These are phyloP conservation scores for Coemansia furcata DNA, from an alignment of 192 early-diverging fungal species.

Conservation along the genomic window DNA sequence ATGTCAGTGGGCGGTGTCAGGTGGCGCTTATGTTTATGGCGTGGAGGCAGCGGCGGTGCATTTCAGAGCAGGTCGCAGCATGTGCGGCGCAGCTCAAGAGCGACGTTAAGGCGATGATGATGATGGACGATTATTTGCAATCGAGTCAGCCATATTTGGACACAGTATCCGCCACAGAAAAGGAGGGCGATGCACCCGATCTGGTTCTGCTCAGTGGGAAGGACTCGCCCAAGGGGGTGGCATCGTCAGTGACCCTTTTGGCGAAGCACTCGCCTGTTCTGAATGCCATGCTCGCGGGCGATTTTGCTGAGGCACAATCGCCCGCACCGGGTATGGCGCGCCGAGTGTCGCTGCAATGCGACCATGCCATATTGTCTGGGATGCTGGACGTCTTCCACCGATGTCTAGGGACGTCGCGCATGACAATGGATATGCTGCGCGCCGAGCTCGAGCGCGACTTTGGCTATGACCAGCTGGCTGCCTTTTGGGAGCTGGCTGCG, in stretches of 20 bases:
- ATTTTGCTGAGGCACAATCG: constrained; percentile 25
- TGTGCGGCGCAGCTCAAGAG: constrained; percentile 7
- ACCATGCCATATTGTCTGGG: constrained; percentile 11
- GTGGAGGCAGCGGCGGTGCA: constrained; percentile 17
- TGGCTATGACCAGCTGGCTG: neutral
- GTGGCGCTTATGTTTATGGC: constrained; percentile 26
- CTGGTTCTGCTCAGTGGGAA: constrained; percentile 6
- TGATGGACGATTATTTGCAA: neutral
- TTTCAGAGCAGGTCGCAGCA: neutral
- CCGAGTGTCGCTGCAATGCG: constrained; percentile 12
- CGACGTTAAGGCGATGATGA: neutral
- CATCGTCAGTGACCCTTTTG: constrained; percentile 15
- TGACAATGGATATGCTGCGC: neutral
- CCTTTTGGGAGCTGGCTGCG: constrained; percentile 16
- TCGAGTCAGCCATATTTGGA: neutral
- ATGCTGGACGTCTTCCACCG: constrained; percentile 18
- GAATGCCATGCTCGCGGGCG: constrained; percentile 27
- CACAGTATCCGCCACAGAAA: neutral
- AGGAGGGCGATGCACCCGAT: neutral
- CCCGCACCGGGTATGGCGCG: neutral
- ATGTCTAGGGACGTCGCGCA: neutral
- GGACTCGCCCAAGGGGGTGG: neutral
- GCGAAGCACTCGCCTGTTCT: constrained; percentile 26
- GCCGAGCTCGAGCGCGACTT: neutral
- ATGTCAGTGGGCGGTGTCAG: neutral